phyloP scores from a whole-genome alignment of 2,329 filamentous ascomycete species.

The Stachybotrys chlorohalonatus region DNA sequence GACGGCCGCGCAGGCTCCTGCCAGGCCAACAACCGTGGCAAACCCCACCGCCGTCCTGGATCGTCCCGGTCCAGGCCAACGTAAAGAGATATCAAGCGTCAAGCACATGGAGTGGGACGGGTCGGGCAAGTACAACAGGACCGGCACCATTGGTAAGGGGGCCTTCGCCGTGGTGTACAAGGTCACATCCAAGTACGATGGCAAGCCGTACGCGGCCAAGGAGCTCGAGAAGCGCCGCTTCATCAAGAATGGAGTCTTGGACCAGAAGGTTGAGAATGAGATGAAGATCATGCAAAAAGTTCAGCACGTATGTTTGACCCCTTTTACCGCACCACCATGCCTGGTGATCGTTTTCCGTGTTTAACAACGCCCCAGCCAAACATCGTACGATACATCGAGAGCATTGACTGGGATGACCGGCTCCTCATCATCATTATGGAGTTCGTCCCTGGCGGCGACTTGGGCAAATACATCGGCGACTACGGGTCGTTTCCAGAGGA shows the following conservation, averaged over 20 bases:
- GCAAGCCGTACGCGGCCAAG: constrained; percentile 80
- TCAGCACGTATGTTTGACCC: constrained; percentile 56
- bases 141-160: constrained; percentile 76
- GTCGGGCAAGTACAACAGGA: constrained; percentile 74
- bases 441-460: constrained; percentile 71
- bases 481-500: constrained; percentile 56
- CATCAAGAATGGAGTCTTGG: constrained; percentile 83
- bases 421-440: constrained; percentile 98
- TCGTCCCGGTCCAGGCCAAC: constrained; percentile 11
- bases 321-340: not conserved
- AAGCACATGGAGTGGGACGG: constrained; percentile 65
- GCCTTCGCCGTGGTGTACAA: constrained; percentile 94
- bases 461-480: constrained; percentile 62
- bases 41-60: constrained; percentile 1
- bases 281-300: constrained; percentile 91
- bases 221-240: constrained; percentile 90
- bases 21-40: not conserved
- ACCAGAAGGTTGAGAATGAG: constrained; percentile 91
- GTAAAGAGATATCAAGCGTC: constrained; percentile 13
- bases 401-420: constrained; percentile 70
- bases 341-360: no score
- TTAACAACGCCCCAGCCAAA: constrained; percentile 48
- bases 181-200: constrained; percentile 76
- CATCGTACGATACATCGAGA: constrained; percentile 85
- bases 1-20: constrained; percentile 10